A percentile compares a stretch with the other conserved stretches of the same genome.
phyloP scores from a whole-genome alignment of 805 yeast species.

The Maudiozyma barnettii region DNA sequence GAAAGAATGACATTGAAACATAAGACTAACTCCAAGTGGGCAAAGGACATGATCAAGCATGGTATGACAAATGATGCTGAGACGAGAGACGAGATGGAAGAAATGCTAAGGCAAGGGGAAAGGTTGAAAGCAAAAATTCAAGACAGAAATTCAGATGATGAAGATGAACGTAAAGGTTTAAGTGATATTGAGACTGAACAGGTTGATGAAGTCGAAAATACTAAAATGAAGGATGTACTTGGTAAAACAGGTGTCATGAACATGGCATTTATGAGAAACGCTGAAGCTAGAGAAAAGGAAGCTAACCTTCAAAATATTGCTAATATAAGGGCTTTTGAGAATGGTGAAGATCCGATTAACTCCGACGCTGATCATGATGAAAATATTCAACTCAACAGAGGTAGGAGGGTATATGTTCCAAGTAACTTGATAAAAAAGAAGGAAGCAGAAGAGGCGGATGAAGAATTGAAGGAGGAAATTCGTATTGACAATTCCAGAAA shows the following conservation, averaged over 20 bases:
- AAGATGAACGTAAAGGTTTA: slow-evolving; percentile 31
- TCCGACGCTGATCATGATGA: slow-evolving; percentile 29
- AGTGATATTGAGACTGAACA: slow-evolving; percentile 43
- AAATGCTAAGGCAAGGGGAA: slow-evolving; percentile 86
- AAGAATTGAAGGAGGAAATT: slow-evolving; percentile 35
- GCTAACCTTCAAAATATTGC: slow-evolving; percentile 48
- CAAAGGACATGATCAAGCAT: slow-evolving; percentile 76
- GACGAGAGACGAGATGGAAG: slow-evolving; percentile 84
- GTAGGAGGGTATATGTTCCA: slow-evolving; percentile 77
- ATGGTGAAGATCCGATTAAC: slow-evolving; percentile 35
- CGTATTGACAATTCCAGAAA: slow-evolving; percentile 42
- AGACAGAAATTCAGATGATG: slow-evolving; percentile 50
- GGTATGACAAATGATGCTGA: slow-evolving; percentile 84
- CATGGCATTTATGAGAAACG: slow-evolving; percentile 93
- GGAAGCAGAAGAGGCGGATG: slow-evolving; percentile 30
- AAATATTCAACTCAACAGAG: slow-evolving; percentile 50
- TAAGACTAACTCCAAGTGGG: slow-evolving; percentile 84
- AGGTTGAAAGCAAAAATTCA: slow-evolving; percentile 60
- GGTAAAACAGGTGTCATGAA: slow-evolving; percentile 83
- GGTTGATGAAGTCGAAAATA: slow-evolving; percentile 33
- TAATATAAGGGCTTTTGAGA: slow-evolving; percentile 40
- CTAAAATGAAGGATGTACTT: slow-evolving; percentile 33
- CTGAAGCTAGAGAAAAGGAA: slow-evolving; percentile 58
- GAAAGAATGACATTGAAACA: slow-evolving; percentile 92
- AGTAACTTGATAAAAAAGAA: slow-evolving; percentile 23